phyloP scores from a whole-genome alignment of 2,329 filamentous ascomycete species.

The Exophiala sp. region DNA sequence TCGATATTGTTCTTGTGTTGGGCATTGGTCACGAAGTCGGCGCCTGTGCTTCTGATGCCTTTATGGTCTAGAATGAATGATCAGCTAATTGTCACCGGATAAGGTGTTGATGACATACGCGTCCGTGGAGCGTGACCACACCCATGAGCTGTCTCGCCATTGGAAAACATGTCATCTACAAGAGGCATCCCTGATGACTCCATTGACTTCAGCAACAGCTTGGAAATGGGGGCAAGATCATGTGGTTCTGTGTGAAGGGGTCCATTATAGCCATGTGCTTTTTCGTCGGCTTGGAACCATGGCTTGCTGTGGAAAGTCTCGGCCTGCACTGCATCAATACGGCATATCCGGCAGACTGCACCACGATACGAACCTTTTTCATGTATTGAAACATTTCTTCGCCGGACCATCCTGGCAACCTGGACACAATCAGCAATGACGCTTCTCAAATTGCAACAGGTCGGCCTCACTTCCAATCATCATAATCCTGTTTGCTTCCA shows the following conservation, averaged over 20 bases:
- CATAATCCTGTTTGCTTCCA: slow-evolving; percentile 45
- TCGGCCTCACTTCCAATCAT: slow-evolving; percentile 57
- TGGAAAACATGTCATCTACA: slow-evolving; percentile 59
- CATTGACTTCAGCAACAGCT: slow-evolving; percentile 54
- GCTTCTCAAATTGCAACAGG: neutral
- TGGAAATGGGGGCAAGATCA: slow-evolving; percentile 57
- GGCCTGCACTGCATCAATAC: slow-evolving; percentile 40
- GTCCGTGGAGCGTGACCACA: slow-evolving; percentile 56
- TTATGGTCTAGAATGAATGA: slow-evolving; percentile 38
- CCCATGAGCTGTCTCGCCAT: slow-evolving; percentile 50
- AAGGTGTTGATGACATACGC: neutral
- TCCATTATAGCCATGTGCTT: slow-evolving; percentile 51
- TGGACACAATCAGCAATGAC: slow-evolving; percentile 38
- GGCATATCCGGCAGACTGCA: neutral
- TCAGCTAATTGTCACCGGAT: slow-evolving; percentile 1
- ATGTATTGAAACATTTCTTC: slow-evolving; percentile 58
- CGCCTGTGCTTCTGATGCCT: slow-evolving; percentile 52
- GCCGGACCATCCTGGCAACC: slow-evolving; percentile 50
- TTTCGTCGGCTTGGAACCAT: slow-evolving; percentile 52
- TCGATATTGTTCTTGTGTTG: slow-evolving; percentile 45
- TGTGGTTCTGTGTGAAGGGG: slow-evolving; percentile 57
- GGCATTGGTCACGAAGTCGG: slow-evolving; percentile 52
- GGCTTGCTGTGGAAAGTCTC: slow-evolving; percentile 58
- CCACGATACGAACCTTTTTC: slow-evolving; percentile 49
- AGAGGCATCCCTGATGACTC: slow-evolving; percentile 53